Evolutionary conservation across 768 basidiomycete species (phyloP).

Genomic region (Coprinopsis strossmayeri): DNA sequence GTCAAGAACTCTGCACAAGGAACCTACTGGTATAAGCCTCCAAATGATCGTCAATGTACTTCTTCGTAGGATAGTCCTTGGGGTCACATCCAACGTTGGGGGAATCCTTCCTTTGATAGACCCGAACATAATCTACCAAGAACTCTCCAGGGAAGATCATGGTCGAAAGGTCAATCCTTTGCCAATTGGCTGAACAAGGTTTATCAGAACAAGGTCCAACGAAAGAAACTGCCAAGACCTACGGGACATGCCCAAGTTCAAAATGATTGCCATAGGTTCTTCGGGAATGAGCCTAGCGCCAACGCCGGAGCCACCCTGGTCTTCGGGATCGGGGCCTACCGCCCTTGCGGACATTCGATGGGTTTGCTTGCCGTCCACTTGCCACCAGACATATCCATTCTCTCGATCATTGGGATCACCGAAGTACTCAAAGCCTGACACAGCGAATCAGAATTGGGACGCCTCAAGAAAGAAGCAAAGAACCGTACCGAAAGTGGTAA

Average conservation of each 20-base stretch:
- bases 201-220: not conserved
- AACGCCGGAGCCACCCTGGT: slow-evolving; percentile 37
- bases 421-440: slow-evolving; percentile 69
- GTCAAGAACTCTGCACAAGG: slow-evolving; percentile 1
- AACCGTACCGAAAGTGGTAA: slow-evolving; percentile 28
- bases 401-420: slow-evolving; percentile 45
- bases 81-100: slow-evolving; percentile 67
- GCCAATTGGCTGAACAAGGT: slow-evolving; percentile 50
- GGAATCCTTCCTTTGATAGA: slow-evolving; percentile 61
- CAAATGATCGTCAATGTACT: slow-evolving; percentile 52
- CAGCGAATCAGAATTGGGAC: not conserved
- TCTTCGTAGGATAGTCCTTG: slow-evolving; percentile 52
- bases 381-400: slow-evolving; percentile 73
- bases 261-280: slow-evolving; percentile 54
- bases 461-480: slow-evolving; percentile 27
- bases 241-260: slow-evolving; percentile 62
- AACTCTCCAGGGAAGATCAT: slow-evolving; percentile 68
- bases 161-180: slow-evolving; percentile 44
- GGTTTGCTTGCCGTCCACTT: slow-evolving; percentile 46
- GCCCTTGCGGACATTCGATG: slow-evolving; percentile 49
- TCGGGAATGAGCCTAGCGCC: slow-evolving; percentile 52
- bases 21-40: slow-evolving; percentile 55
- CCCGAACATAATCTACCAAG: slow-evolving; percentile 73
- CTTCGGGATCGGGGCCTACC: slow-evolving; percentile 32
- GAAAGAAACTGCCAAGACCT: slow-evolving; percentile 15